Conservation (phyloP, 1,139 yeast species). For the Martiniozyma asiatica region DNA sequence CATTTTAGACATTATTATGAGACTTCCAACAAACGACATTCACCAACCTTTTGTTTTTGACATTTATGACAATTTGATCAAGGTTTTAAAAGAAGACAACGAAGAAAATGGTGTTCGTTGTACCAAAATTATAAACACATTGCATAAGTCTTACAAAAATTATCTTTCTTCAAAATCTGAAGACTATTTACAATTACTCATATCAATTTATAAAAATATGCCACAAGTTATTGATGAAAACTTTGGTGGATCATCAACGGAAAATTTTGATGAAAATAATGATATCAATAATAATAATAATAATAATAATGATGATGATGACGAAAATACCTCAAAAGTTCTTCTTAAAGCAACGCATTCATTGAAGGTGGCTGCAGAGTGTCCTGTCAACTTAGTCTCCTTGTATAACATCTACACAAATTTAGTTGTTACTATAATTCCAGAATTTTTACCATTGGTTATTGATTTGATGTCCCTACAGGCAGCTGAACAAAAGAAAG, state of each 20-base stretch:
- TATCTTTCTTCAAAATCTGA: conserved; percentile 61
- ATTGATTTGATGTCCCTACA: conserved; percentile 65
- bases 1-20: conserved; percentile 66
- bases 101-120: conserved; percentile 93
- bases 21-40: conserved; percentile 74
- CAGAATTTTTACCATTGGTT: conserved; percentile 71
- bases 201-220: conserved; percentile 68
- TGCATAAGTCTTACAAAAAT: conserved; percentile 76
- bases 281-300: conserved; percentile 18
- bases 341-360: conserved; percentile 58
- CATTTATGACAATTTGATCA: conserved; percentile 50
- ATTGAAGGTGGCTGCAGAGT: conserved; percentile 87
- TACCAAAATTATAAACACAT: conserved; percentile 78
- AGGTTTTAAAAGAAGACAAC: conserved; percentile 60
- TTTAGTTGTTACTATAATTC: conserved; percentile 58
- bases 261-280: conserved; percentile 8
- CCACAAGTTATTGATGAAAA: conserved; percentile 52
- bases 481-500: conserved; percentile 62
- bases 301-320: conserved; percentile 20
- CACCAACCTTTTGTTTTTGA: conserved; percentile 60
- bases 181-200: conserved; percentile 68
- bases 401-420: conserved; percentile 79
- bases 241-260: conserved; percentile 14
- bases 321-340: conserved; percentile 26
- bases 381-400: conserved; percentile 94